Conservation (phyloP, 495 filamentous ascomycete genomes). For the Penicillium psychrofluorescens region DNA sequence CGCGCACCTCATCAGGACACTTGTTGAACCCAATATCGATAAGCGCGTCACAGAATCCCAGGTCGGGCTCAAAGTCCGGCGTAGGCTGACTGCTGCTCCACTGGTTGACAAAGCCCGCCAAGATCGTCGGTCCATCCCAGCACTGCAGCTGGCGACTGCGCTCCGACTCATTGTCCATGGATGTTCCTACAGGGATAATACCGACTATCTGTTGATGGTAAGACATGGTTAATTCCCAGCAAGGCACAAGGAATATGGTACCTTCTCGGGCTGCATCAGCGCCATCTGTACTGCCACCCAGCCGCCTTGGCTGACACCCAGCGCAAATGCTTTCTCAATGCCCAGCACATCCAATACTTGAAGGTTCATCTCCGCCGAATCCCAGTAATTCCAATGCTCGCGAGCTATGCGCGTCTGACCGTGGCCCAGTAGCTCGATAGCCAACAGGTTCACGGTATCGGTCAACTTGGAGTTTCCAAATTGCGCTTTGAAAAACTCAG, state of each 20-base stretch:
- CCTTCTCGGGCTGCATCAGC: conserved; percentile 50
- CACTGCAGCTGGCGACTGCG: conserved; percentile 44
- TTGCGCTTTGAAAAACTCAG: conserved; percentile 22
- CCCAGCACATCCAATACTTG: conserved; percentile 46
- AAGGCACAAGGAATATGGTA: conserved; percentile 6
- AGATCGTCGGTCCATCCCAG: conserved; percentile 45
- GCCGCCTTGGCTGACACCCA: conserved; percentile 58
- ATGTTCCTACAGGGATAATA: conserved; percentile 54
- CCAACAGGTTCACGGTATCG: conserved; percentile 35
- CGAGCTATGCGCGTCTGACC: conserved; percentile 33
- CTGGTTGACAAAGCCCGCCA: conserved; percentile 33
- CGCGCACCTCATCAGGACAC: conserved; percentile 25
- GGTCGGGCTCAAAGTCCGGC: conserved; percentile 45
- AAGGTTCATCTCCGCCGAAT: conserved; percentile 42
- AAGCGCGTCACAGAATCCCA: conserved; percentile 49
- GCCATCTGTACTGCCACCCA: conserved; percentile 57
- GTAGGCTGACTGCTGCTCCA: conserved; percentile 39
- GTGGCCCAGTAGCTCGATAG: conserved; percentile 47
- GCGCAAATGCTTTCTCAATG: conserved; percentile 46
- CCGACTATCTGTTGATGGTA: conserved; percentile 40
- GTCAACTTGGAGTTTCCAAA: conserved; percentile 18
- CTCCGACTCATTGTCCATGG: conserved; percentile 54
- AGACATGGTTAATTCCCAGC: neutral
- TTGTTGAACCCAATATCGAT: conserved; percentile 47
- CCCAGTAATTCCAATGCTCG: conserved; percentile 47